These are phyloP conservation scores for Fragilaria radians DNA, from an alignment of 108 stramenopile species.

Conservation along the genomic window DNA sequence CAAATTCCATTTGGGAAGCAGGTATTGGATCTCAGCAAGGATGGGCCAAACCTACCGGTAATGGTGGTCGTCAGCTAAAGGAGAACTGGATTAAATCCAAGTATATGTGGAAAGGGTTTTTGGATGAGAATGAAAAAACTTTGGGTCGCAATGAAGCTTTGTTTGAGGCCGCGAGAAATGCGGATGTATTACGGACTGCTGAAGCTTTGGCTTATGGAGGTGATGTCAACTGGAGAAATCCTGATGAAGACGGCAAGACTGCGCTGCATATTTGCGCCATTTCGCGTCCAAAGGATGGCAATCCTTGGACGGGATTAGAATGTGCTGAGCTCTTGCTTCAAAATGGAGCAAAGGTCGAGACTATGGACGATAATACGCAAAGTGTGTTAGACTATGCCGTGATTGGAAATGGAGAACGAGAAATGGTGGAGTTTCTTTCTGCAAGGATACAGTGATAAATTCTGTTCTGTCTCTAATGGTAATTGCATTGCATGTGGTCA, in stretches of 20 bases:
- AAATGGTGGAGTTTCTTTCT: constrained; percentile 73
- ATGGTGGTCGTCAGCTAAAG: constrained; percentile 48
- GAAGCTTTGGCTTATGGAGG: constrained; percentile 73
- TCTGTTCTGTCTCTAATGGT: neutral
- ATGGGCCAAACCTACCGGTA: constrained; percentile 61
- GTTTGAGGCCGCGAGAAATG: constrained; percentile 49
- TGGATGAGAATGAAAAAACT: constrained; percentile 48
- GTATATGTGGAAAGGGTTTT: constrained; percentile 83
- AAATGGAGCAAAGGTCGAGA: constrained; percentile 67
- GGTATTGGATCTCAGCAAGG: constrained; percentile 69
- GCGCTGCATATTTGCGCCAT: constrained; percentile 59
- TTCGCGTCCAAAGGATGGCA: constrained; percentile 20
- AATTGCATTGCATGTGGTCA: neutral
- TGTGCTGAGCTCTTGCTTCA: constrained; percentile 77
- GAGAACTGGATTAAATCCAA: constrained; percentile 89
- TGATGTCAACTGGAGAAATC: constrained; percentile 63
- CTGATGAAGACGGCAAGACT: constrained; percentile 46
- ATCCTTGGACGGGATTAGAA: constrained; percentile 57
- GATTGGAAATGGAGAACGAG: constrained; percentile 46
- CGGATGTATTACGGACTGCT: constrained; percentile 50
- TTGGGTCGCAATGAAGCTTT: constrained; percentile 54
- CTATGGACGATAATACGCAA: constrained; percentile 44
- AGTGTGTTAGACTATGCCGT: constrained; percentile 64
- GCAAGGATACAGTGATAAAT: neutral
- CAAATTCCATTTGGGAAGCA: constrained; percentile 79